These are phyloP conservation scores for Blastocystis sp. DNA, from an alignment of 352 stramenopile species.

Conservation along the genomic window DNA sequence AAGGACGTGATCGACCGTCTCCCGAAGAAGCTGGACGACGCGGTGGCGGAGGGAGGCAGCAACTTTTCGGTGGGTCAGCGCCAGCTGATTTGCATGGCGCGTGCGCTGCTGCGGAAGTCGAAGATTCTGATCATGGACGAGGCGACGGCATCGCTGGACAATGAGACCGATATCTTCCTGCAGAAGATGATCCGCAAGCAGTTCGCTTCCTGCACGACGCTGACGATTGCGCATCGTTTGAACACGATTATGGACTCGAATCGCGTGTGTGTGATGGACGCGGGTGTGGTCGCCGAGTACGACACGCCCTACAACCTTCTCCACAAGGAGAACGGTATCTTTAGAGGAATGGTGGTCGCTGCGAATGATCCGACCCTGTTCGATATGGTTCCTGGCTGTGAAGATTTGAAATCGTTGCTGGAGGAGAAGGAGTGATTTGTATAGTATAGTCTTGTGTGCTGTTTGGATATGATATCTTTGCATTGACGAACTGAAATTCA, in stretches of 20 bases:
- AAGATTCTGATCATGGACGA: constrained; percentile 74
- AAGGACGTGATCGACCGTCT: constrained; percentile 5
- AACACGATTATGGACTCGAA: constrained; percentile 75
- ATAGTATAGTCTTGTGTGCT: too few relatives aligned
- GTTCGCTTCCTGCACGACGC: constrained; percentile 68
- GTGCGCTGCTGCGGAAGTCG: constrained; percentile 69
- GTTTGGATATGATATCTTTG: too few relatives aligned
- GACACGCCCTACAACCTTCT: constrained; percentile 63
- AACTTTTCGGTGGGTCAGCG: constrained; percentile 74
- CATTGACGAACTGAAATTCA: too few relatives aligned
- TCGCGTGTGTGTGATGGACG: constrained; percentile 72
- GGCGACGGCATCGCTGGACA: constrained; percentile 66
- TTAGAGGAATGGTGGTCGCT: constrained; percentile 21
- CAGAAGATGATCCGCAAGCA: constrained; percentile 66
- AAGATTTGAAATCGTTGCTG: constrained; percentile 30
- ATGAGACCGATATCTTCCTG: constrained; percentile 59
- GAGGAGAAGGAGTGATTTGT: too few relatives aligned
- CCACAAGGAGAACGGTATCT: constrained; percentile 35
- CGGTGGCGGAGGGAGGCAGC: constrained; percentile 60
- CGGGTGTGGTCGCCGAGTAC: constrained; percentile 69
- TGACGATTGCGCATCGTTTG: constrained; percentile 76
- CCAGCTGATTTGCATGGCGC: constrained; percentile 73
- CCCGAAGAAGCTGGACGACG: neutral
- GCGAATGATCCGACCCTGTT: constrained; percentile 29
- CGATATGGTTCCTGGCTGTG: constrained; percentile 47